These are phyloP conservation scores for Benincasa hispida DNA, from an alignment of 306 rosid genomes.

Conservation along the genomic window DNA sequence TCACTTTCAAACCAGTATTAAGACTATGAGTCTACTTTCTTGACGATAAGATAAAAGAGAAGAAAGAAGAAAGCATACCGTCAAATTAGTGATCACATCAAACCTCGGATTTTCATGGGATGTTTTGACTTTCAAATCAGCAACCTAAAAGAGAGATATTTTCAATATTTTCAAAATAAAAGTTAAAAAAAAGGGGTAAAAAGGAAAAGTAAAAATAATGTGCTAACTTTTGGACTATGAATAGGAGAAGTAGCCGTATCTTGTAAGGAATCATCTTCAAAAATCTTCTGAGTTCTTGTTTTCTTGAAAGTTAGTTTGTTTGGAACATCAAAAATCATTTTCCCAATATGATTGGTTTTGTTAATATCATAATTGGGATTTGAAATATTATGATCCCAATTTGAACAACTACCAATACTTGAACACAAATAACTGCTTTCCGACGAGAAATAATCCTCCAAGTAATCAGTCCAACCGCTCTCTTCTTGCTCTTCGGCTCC, in stretches of 20 bases:
- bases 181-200: not conserved
- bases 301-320: not conserved
- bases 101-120: not conserved
- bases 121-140: not conserved
- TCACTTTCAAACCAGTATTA: too few species aligned
- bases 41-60: not conserved
- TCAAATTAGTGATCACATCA: not conserved
- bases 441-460: not conserved
- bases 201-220: not conserved
- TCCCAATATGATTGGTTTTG: not conserved
- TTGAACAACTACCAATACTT: not conserved
- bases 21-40: too few species aligned
- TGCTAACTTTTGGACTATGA: not conserved
- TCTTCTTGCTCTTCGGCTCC: not conserved
- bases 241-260: constrained; percentile 12
- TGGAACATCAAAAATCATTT: not conserved
- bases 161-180: not conserved
- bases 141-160: not conserved
- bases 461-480: constrained; percentile 11
- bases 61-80: not conserved
- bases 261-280: constrained; percentile 3
- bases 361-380: not conserved
- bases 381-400: not conserved
- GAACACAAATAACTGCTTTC: not conserved
- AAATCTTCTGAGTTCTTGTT: not conserved